Evolutionary conservation across 768 basidiomycete genomes (phyloP).

Genomic region (Leccinum truebloodii): DNA sequence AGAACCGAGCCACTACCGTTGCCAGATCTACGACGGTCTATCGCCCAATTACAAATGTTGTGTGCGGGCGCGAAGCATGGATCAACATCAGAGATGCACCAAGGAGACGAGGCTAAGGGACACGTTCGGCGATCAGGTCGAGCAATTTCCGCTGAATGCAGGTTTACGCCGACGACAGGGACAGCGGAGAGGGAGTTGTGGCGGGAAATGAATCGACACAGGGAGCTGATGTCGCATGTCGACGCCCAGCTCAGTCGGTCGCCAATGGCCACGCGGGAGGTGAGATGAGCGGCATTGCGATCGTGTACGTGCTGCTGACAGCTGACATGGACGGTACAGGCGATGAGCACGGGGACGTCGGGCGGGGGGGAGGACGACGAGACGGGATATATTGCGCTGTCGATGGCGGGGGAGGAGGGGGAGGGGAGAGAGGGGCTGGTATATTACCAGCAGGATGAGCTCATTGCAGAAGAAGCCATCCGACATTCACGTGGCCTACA

Average conservation of each 20-base stretch:
- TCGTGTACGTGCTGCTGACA: not conserved
- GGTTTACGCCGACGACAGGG: conserved; percentile 20
- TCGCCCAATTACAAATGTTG: conserved; percentile 62
- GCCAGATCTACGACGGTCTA: conserved; percentile 65
- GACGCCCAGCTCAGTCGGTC: conserved; percentile 51
- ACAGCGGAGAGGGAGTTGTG: conserved; percentile 25
- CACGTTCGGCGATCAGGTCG: conserved; percentile 31
- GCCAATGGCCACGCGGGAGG: conserved; percentile 40
- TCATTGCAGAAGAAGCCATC: conserved; percentile 50
- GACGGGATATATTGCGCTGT: conserved; percentile 48
- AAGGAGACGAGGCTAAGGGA: conserved; percentile 32
- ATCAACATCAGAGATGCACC: conserved; percentile 30
- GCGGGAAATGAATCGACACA: conserved; percentile 32
- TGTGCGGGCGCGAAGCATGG: conserved; percentile 38
- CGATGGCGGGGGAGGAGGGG: conserved; percentile 18
- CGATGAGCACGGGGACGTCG: conserved; percentile 20
- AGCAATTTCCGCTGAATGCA: conserved; percentile 35
- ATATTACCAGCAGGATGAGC: conserved; percentile 45
- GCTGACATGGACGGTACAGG: conserved; percentile 21
- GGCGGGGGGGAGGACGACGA: conserved; percentile 53
- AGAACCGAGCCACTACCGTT: conserved; percentile 31
- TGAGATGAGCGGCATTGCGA: conserved; percentile 24
- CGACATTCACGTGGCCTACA: conserved; percentile 48
- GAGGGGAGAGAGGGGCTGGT: conserved; percentile 27
- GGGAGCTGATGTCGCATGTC: conserved; percentile 54